Evolutionary conservation across 73 alveolate genomes (phyloP).

Genomic region (Tetrahymena borealis): DNA sequence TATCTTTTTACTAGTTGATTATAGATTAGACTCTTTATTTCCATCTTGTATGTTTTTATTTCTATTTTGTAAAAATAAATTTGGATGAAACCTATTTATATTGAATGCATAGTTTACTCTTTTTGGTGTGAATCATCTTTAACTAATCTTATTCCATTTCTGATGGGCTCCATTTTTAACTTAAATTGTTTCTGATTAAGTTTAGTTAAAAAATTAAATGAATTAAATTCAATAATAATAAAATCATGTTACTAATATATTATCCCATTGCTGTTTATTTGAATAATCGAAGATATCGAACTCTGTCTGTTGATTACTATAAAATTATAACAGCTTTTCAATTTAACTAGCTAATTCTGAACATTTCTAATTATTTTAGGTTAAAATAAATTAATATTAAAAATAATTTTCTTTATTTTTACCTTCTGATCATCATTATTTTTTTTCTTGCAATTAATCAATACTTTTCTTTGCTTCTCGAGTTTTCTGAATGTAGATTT

Average conservation of each 20-base stretch:
- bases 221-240: not conserved
- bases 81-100: not conserved
- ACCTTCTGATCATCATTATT: not conserved
- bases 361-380: too few relatives aligned
- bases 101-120: not conserved
- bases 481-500: not conserved
- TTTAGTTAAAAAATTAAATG: not conserved
- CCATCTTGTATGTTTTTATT: not conserved
- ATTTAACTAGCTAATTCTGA: not conserved
- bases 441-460: not conserved
- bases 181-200: not conserved
- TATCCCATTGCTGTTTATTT: not conserved
- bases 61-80: not conserved
- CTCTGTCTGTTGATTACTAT: not conserved
- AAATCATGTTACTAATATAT: not conserved
- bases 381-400: too few relatives aligned
- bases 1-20: not conserved
- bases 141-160: not conserved
- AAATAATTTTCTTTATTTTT: too few relatives aligned
- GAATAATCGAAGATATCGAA: not conserved
- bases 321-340: not conserved
- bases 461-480: not conserved
- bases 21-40: not conserved
- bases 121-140: not conserved
- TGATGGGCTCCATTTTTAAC: not conserved